These are phyloP conservation scores for Tanozyma kutaoensis DNA, from an alignment of 805 yeast genomes.

Conservation along the genomic window DNA sequence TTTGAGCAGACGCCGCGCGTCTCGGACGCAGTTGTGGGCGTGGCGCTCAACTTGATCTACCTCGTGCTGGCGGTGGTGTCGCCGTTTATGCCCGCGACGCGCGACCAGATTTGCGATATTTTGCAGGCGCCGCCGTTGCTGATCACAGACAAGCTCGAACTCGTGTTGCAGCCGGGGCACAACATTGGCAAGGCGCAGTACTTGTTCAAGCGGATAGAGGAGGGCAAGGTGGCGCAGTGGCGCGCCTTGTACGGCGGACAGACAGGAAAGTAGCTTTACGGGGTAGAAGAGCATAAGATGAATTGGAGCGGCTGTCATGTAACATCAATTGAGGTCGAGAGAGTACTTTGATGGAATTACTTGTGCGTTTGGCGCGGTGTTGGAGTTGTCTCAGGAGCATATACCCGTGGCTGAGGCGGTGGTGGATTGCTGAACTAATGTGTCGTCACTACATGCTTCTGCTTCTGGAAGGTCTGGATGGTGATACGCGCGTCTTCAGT, in stretches of 20 bases:
- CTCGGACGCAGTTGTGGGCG: conserved; percentile 86
- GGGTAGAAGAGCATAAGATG: too few species aligned
- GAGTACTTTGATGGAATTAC: too few species aligned
- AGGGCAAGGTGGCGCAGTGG: conserved; percentile 78
- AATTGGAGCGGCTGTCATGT: too few species aligned
- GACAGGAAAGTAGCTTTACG: too few species aligned
- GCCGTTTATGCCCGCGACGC: conserved; percentile 87
- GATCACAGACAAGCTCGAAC: conserved; percentile 64
- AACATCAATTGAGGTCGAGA: too few species aligned
- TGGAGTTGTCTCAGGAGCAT: too few species aligned
- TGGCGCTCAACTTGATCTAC: conserved; percentile 81
- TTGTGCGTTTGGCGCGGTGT: too few species aligned
- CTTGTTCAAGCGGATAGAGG: conserved; percentile 86
- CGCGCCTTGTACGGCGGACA: conserved; percentile 77
- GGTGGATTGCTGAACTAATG: too few species aligned
- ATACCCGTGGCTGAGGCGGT: too few species aligned
- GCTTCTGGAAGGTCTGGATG: too few species aligned
- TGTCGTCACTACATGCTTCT: too few species aligned
- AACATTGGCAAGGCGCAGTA: conserved; percentile 85
- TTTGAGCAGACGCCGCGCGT: conserved; percentile 63
- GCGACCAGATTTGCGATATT: conserved; percentile 57
- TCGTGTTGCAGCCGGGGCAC: conserved; percentile 67
- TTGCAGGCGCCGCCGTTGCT: conserved; percentile 70
- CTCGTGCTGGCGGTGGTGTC: conserved; percentile 67
- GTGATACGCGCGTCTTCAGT: too few species aligned